Evolutionary conservation across 1,139 yeast genomes (phyloP), one percentile per base, ranked within the genome.

Genomic region (Hyphopichia burtonii): DNA sequence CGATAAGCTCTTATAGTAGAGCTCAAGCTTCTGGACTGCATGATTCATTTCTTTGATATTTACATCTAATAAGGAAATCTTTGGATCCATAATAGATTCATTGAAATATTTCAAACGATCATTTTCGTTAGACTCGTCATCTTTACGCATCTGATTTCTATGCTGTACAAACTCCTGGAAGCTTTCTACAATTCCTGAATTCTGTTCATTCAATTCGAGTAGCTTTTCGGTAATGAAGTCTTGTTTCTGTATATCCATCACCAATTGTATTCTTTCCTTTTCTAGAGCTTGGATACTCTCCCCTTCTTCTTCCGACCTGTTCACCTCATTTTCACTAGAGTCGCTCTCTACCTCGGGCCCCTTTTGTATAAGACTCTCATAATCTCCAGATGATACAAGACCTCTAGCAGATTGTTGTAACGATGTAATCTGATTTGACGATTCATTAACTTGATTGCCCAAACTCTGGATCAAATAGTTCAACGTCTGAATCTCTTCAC

Each of bases 211-310:
- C 22, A 74, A 45, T 25, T 64, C 68, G n/a, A 49, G 40, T 44
- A 75, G 53, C 47, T 67, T 69, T 14, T 53, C 61, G 1, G 63
- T 46, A 1, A 72, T 40, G 43, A 54, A 69, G 35, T 74, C 78
- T 42, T 74, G 75, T 38, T 68, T 59, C 49, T 76, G 80, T 2
- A 77, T 56, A 28, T 68, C 74, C 69, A 72, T 61, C 7, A 75
- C 57, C 28, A 74, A 47, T 12, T 55, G 56, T 5, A 73, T 43
- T 37, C 80, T 55, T 44, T 68, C 66, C 22, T 51, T 50, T 43
- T 74, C 74, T 19, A 75, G 52, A 19, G 47, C 45, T 23, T 49
- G 54, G 10, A 31, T 41, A 8, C 43, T 39, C 33, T 50, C 54
- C n/a, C 42, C 46, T 15, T 43, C 42, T 17, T 42, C 49, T 11